phyloP scores from a whole-genome alignment of 306 rosid genomes.

The Malus orientalis region DNA sequence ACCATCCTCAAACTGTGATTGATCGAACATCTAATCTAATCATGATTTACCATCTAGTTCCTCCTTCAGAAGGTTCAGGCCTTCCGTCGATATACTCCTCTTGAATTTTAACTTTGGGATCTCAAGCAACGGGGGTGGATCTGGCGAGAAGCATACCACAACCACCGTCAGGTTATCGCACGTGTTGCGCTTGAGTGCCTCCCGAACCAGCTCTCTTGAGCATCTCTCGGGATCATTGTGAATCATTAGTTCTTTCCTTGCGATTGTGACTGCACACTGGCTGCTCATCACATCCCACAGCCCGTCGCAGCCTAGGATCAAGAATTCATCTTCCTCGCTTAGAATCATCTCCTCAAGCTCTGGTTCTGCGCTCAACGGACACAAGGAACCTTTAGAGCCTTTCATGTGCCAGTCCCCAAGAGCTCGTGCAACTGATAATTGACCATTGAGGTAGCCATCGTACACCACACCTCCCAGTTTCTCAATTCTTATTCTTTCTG shows the following conservation, averaged over 20 bases:
- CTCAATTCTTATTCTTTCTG: constrained; percentile 18
- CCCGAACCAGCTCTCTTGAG: constrained; percentile 18
- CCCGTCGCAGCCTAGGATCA: constrained; percentile 22
- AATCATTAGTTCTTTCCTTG: constrained; percentile 19
- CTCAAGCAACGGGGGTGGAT: constrained; percentile 11
- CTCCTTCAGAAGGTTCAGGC: constrained; percentile 17
- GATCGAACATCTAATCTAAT: background rate
- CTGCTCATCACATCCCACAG: constrained; percentile 27
- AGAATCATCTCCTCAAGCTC: constrained; percentile 18
- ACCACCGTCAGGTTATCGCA: constrained; percentile 15
- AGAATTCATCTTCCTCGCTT: constrained; percentile 19
- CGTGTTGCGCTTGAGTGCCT: constrained; percentile 20
- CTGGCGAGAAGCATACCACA: constrained; percentile 17
- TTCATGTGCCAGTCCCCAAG: constrained; percentile 26
- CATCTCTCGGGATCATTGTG: constrained; percentile 24
- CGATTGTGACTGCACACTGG: constrained; percentile 19
- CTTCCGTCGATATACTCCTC: constrained; percentile 23
- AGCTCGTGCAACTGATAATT: constrained; percentile 17
- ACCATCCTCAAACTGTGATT: constrained; percentile 1
- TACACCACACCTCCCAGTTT: constrained; percentile 17
- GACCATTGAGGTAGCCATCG: constrained; percentile 22
- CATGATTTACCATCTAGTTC: constrained; percentile 19
- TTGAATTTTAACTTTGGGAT: constrained; percentile 19
- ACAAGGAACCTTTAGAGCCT: constrained; percentile 9
- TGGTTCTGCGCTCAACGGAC: constrained; percentile 18